Evolutionary conservation across 2,329 filamentous ascomycete genomes (phyloP).

Genomic region (Cyphellophora europaea): DNA sequence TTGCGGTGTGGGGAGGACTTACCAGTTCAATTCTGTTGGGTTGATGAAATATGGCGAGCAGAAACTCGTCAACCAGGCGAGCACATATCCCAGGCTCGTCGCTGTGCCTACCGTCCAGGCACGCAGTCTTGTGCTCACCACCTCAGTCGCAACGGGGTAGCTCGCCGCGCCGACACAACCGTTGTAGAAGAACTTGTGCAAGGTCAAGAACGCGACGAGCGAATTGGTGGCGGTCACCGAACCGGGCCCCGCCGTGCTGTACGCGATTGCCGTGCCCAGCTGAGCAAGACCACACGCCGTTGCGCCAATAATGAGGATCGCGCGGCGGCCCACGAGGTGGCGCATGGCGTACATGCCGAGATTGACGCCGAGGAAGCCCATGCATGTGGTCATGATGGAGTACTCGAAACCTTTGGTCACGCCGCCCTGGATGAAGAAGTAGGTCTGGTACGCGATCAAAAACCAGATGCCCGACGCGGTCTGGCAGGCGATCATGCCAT

Average conservation of each 20-base stretch:
- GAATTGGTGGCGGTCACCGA: too few species aligned
- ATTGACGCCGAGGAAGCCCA: constrained; percentile 41
- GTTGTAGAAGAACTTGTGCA: too few species aligned
- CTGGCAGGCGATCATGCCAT: constrained; percentile 37
- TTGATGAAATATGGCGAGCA: constrained; percentile 32
- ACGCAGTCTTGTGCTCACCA: too few species aligned
- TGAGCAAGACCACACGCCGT: constrained; percentile 35
- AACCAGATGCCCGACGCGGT: constrained; percentile 40
- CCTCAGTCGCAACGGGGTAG: too few species aligned
- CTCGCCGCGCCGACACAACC: too few species aligned
- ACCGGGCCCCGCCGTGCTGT: too few species aligned
- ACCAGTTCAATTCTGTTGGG: constrained; percentile 26
- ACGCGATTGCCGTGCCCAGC: constrained; percentile 34
- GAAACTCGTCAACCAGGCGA: too few species aligned
- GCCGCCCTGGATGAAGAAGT: constrained; percentile 28
- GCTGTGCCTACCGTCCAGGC: too few species aligned
- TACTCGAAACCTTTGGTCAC: constrained; percentile 39
- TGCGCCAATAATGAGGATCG: constrained; percentile 39
- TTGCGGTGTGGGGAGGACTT: constrained; percentile 9
- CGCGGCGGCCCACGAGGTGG: constrained; percentile 36
- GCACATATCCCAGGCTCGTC: too few species aligned
- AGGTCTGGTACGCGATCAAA: constrained; percentile 41
- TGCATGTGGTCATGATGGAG: constrained; percentile 40
- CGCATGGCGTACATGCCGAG: constrained; percentile 41
- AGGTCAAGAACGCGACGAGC: too few species aligned